Conservation (phyloP, 1,284 basidiomycete genomes). For the Stereum hirsutum region DNA sequence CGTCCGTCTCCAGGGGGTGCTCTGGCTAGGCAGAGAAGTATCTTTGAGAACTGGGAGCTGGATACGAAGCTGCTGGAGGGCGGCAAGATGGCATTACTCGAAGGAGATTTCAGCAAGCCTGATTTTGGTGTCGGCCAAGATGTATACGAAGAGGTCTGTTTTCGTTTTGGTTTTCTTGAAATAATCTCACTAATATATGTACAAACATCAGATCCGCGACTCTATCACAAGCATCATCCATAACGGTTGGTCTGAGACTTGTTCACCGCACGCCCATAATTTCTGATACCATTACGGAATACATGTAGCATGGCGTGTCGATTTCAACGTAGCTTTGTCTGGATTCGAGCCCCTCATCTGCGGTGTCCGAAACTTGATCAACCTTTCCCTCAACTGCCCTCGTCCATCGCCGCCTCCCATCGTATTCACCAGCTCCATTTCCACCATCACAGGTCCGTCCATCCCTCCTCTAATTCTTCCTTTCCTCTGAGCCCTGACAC, state of each 20-base stretch:
- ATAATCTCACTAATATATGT: too few species aligned
- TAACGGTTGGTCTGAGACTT: too few species aligned
- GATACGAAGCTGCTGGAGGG: conserved; percentile 17
- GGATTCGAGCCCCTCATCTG: neutral
- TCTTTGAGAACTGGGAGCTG: conserved; percentile 21
- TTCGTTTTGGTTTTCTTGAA: neutral
- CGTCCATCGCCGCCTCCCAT: neutral
- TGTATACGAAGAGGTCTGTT: conserved; percentile 10
- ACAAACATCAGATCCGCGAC: too few species aligned
- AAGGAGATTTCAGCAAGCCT: conserved; percentile 20
- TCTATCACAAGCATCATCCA: too few species aligned
- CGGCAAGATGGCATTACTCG: conserved; percentile 24
- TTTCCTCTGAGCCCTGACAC: too few species aligned
- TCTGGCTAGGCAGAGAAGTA: conserved; percentile 19
- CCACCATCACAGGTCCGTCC: too few species aligned
- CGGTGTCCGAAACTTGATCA: conserved; percentile 2
- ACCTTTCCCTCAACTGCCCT: conserved; percentile 1
- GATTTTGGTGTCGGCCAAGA: conserved; percentile 20
- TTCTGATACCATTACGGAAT: neutral
- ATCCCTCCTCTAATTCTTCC: too few species aligned
- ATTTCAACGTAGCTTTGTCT: conserved; percentile 8
- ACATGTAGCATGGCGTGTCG: conserved; percentile 23
- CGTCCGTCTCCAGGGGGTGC: conserved; percentile 3
- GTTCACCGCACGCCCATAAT: neutral
- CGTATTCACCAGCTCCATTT: conserved; percentile 2